Percentiles rank a stretch among this genome's conserved stretches.
These are phyloP conservation scores for Berberis thunbergii DNA, from an alignment of 164 flowering plant species.

Conservation along the genomic window DNA sequence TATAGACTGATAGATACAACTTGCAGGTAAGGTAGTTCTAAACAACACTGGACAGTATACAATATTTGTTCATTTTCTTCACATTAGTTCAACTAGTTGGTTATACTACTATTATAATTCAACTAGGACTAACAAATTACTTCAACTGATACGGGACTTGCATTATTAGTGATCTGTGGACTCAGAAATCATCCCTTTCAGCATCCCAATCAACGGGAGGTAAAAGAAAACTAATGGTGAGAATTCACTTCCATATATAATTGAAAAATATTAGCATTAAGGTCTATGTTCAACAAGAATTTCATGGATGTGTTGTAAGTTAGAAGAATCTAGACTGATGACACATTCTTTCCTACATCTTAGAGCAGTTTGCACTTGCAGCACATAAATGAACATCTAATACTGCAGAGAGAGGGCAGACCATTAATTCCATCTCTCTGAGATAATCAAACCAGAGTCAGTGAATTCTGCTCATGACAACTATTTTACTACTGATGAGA, in stretches of 20 bases:
- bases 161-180: too few relatives aligned
- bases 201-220: too few relatives aligned
- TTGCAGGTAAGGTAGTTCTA: constrained; percentile 6
- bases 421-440: neutral
- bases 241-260: too few relatives aligned
- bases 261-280: too few relatives aligned
- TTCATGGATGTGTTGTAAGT: too few relatives aligned
- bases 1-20: constrained; percentile 4
- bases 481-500: neutral
- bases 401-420: neutral
- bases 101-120: too few relatives aligned
- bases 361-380: neutral
- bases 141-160: too few relatives aligned
- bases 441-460: neutral
- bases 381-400: neutral
- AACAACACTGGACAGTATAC: neutral
- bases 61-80: neutral
- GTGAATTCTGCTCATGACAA: neutral
- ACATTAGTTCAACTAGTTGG: neutral
- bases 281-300: too few relatives aligned
- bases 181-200: too few relatives aligned
- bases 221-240: too few relatives aligned
- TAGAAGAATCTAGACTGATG: neutral
- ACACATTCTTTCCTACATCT: neutral
- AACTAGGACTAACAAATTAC: too few relatives aligned